These are phyloP conservation scores for Sphaerulina vaccinii DNA, from an alignment of 2,329 filamentous ascomycete species.

Conservation along the genomic window DNA sequence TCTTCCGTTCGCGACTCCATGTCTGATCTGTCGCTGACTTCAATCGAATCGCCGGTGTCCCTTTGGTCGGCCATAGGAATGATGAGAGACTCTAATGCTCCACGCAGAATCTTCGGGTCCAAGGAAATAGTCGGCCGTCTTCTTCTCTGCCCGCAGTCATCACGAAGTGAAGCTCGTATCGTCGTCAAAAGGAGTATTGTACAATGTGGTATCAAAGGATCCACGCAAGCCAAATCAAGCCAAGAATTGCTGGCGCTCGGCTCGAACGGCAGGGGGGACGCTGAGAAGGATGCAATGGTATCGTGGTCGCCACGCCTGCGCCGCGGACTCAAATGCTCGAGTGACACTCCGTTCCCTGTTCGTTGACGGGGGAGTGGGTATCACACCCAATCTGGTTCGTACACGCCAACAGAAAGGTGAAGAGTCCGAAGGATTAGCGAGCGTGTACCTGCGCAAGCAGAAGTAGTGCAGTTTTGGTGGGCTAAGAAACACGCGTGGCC, in stretches of 20 bases:
- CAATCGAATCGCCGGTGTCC: constrained; percentile 12
- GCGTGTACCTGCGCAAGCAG: background rate
- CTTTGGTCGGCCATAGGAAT: constrained; percentile 11
- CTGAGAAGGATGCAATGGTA: background rate
- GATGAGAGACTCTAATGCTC: background rate
- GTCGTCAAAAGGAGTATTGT: background rate
- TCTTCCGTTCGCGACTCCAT: constrained; percentile 13
- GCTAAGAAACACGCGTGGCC: background rate
- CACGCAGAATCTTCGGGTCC: no score
- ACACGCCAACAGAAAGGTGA: background rate
- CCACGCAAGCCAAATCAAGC: background rate
- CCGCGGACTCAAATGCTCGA: background rate
- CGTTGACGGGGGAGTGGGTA: no score
- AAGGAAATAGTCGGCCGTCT: no score
- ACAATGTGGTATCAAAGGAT: background rate
- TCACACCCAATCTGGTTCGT: no score
- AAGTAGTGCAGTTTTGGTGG: no score
- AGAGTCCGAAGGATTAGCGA: background rate
- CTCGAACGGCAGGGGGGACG: constrained; percentile 1
- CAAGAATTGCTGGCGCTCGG: background rate
- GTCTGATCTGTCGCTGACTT: constrained; percentile 11
- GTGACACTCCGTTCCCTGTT: background rate
- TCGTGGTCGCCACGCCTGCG: background rate
- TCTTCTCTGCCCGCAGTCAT: background rate
- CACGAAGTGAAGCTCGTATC: constrained; percentile 1